Evolutionary conservation across 768 basidiomycete species (phyloP), one percentile per base, ranked within the genome.

Genomic region (Lentinula raphanica): DNA sequence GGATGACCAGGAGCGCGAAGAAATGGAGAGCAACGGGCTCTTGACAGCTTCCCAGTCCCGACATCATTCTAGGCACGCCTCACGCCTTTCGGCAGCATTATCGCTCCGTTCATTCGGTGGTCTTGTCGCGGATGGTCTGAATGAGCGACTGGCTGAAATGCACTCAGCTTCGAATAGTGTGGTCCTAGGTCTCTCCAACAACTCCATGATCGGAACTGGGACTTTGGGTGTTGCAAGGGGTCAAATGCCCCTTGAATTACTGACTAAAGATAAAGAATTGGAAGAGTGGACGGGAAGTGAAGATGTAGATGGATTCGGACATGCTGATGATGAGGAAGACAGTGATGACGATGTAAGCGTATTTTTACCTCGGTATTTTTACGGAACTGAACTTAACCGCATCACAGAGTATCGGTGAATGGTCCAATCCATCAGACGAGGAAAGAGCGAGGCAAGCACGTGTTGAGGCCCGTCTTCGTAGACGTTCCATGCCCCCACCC

Each of bases 391-490:
- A 48, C 28, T 56, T 8, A 32, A 15, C 44, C n/a, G 1, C 50
- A 59, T 61, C 71, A 63, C 75, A 90, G 86, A 92, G 89, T 63
- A 86, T 91, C 49, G 90, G 90, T 27, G 91, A 94, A 72, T 94
- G 83, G 82, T 94, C 92, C 23, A 94, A 94, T 65, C 92, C 92
- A 17, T 94, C 92, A 25, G 92, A 94, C 66, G 92, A 94, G 70
- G 92, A 94, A 66, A 81, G 87, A 28, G 90, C 87, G 3, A 82
- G 90, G 21, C 85, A 85, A 61, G 72, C 79, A 29, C 83, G 89
- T 29, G 70, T 82, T 45, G 82, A 87, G 42, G 83, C 86, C 45
- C 84, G 88, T 38, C 69, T 82, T 58, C 81, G 81, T 35, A 82
- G 83, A 38, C 82, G 83, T 31, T 71, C 72, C 62, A 70, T 66